These are phyloP conservation scores for Cladorrhinum sp. DNA, from an alignment of 2,329 filamentous ascomycete species.

Conservation along the genomic window DNA sequence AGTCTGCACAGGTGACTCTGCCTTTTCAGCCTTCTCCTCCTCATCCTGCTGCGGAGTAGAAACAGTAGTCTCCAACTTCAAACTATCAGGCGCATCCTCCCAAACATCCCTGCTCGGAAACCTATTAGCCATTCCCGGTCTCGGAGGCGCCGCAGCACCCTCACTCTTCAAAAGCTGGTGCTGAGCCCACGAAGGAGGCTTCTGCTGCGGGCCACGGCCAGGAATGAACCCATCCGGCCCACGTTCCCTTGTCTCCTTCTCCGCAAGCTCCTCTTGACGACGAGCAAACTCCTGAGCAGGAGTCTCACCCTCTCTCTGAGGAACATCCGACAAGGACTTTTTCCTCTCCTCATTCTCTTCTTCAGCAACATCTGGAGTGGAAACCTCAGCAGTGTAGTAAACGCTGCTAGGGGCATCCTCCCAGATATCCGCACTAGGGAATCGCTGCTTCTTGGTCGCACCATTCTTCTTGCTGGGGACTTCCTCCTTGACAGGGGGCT, in stretches of 20 bases:
- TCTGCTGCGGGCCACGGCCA: constrained; percentile 42
- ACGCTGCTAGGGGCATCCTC: constrained; percentile 89
- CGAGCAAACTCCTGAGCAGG: constrained; percentile 64
- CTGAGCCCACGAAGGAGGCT: constrained; percentile 44
- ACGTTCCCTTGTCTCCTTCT: constrained; percentile 46
- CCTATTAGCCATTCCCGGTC: constrained; percentile 61
- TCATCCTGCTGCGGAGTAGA: constrained; percentile 50
- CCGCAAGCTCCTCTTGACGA: constrained; percentile 62
- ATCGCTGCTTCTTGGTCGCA: constrained; percentile 61
- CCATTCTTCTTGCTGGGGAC: constrained; percentile 37
- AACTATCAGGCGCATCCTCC: constrained; percentile 88
- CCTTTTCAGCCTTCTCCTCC: constrained; percentile 43
- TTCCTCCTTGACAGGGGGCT: constrained; percentile 37
- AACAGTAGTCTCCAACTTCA: constrained; percentile 74
- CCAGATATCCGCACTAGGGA: constrained; percentile 96
- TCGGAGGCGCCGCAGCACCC: constrained; percentile 42
- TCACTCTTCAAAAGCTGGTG: constrained; percentile 48
- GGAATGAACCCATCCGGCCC: constrained; percentile 51
- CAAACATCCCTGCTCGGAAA: constrained; percentile 93
- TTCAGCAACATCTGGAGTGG: constrained; percentile 64
- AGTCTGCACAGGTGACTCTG: constrained; percentile 29
- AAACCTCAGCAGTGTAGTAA: constrained; percentile 76
- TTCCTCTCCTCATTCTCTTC: constrained; percentile 26
- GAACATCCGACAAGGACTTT: constrained; percentile 25
- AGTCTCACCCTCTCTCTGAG: constrained; percentile 47